These are phyloP conservation scores for Periconia macrospinosa DNA, from an alignment of 2,329 filamentous ascomycete species.

Conservation along the genomic window DNA sequence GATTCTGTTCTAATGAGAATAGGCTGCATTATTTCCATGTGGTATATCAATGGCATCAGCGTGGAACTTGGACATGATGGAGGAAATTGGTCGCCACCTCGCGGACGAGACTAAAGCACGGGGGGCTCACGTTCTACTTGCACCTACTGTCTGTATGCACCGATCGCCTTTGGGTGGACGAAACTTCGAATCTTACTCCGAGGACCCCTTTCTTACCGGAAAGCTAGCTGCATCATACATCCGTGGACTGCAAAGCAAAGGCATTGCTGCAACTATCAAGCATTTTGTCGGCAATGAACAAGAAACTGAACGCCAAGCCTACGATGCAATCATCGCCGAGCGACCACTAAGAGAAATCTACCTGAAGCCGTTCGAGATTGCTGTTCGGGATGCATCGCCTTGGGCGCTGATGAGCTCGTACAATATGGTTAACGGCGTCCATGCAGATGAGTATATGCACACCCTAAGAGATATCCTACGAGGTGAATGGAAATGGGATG, in stretches of 20 bases:
- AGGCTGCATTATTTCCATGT: constrained; percentile 78
- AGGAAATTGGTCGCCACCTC: constrained; percentile 70
- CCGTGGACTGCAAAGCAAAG: constrained; percentile 71
- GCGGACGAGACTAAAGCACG: constrained; percentile 73
- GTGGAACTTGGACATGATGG: constrained; percentile 73
- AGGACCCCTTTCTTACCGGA: constrained; percentile 77
- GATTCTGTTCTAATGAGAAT: constrained; percentile 19
- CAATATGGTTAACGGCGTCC: constrained; percentile 65
- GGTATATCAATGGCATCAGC: constrained; percentile 78
- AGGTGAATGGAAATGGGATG: constrained; percentile 47
- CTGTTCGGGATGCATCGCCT: constrained; percentile 66
- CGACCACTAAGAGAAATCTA: constrained; percentile 70
- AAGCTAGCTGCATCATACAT: constrained; percentile 73
- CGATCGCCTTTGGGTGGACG: constrained; percentile 80
- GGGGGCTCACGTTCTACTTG: constrained; percentile 72
- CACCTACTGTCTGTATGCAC: constrained; percentile 80
- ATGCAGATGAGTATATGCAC: constrained; percentile 43
- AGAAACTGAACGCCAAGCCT: constrained; percentile 67
- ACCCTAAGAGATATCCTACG: constrained; percentile 47
- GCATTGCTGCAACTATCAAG: constrained; percentile 77
- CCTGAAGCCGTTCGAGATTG: constrained; percentile 75
- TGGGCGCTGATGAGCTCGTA: constrained; percentile 73
- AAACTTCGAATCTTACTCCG: constrained; percentile 85
- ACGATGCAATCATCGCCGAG: constrained; percentile 67
- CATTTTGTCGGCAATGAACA: constrained; percentile 76